Evolutionary conservation across 805 yeast species (phyloP), one percentile per base, ranked within the genome.

Genomic region (Vanderwaltozyma tropicalis): DNA sequence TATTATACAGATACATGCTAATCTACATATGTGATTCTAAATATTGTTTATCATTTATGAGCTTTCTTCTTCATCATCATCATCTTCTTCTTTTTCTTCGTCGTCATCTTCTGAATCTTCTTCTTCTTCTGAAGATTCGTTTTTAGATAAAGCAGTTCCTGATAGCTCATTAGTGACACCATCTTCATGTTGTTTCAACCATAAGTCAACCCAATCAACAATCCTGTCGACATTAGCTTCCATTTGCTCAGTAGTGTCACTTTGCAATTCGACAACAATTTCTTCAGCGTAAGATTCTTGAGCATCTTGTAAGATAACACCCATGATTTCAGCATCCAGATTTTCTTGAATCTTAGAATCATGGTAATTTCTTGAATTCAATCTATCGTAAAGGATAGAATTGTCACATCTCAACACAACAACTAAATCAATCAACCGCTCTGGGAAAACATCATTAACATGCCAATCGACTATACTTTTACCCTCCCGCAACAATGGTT

Each of bases 261-360:
- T 82, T 32, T 62, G 65, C 43, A 92, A 69, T 50, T 82, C 92
- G 30, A 92, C 83, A 22, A 92, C 89, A 21, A 87, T 77, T 45
- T 81, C 84, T 31, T 78, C 77, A 24, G 71, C 81, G 53, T 86
- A 92, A 29, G 80, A 71, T 25, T 86, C 96, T 41, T 72, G 66
- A 0, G 97, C 98, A 47, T 92, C 98, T 46, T 80, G 81, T 32
- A 78, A 61, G 13, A 92, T 74, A 12, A 89, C 84, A 48, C 88
- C 89, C 97, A 92, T 92, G 46, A 92, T 92, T 62, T 92, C 99
- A 42, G 94, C 94, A 59, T 92, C 98, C 32, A 92, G 63, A 55
- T 92, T 92, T 52, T 92, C 99, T 40, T 79, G 80, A 45, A 92
- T 75, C 62, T 92, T 92, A 42, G 72, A 69, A 43, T 84, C 80